Evolutionary conservation across 805 yeast genomes (phyloP), one percentile per base, ranked within the genome.

Genomic region (Ogataea sp.): DNA sequence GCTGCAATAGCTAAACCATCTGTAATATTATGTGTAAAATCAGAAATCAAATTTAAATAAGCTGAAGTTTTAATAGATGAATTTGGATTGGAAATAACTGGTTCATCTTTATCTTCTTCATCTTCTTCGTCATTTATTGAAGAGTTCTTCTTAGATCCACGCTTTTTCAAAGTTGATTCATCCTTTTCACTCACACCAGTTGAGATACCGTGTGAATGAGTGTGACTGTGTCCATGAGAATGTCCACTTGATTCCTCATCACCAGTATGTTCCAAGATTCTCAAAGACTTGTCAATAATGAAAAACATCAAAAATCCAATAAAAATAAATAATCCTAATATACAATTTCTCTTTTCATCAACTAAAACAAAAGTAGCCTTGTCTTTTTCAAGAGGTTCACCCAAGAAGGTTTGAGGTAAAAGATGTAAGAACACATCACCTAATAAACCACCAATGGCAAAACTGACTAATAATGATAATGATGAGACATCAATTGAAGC

Each of bases 1-100:
- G 89, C 73, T 1, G 87, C 73, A 35, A 83, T 69, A 2, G 90
- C 86, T 8, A 83, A 58, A 0, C 93, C 93, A 52, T 83, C 93
- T 2, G 89, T 80, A 43, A 81, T 68, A 55, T 83, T 83, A 56
- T 83, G 93, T 2, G 80, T 64, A 45, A 81, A 76, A 47, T 82
- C 89, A 0, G 88, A 80, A 36, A 80, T 69, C 47, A 83, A 59
- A 49, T 78, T 83, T 43, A 83, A 61, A 47, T 78, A 76, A 1
- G 85, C 83, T 10, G 83, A 70, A 1, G 71, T 62, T 42, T 67
- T 65, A 37, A 61, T 63, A 15, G 64, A 60, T n/a, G 62, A 52
- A 28, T 52, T 58, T 25, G 68, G 70, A 23, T 54, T 56, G 9
- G 48, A 40, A 39, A 58, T 52, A n/a, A 58, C 58, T 16, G 65